Evolutionary conservation across 2,329 filamentous ascomycete species (phyloP).

Genomic region (Nothomitra cinnamomea): DNA sequence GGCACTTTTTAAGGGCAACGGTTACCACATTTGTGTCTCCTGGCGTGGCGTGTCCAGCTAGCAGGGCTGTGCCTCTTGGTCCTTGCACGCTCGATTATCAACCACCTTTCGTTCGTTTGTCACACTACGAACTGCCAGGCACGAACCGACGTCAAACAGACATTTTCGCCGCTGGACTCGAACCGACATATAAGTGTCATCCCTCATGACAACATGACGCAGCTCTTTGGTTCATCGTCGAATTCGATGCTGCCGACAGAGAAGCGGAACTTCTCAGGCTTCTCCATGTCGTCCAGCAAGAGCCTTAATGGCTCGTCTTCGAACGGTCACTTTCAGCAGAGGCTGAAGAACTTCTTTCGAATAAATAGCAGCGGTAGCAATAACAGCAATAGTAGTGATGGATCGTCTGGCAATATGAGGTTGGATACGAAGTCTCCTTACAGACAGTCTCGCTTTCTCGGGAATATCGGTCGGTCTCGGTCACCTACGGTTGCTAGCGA

Average conservation of each 20-base stretch:
- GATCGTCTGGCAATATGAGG: slow-evolving; percentile 28
- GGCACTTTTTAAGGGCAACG: no score
- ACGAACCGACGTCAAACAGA: background rate
- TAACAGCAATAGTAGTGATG: slow-evolving; percentile 24
- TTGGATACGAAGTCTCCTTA: slow-evolving; percentile 50
- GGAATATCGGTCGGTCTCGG: slow-evolving; percentile 69
- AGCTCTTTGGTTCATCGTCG: slow-evolving; percentile 6
- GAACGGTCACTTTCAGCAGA: slow-evolving; percentile 39
- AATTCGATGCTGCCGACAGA: slow-evolving; percentile 3
- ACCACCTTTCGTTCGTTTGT: background rate
- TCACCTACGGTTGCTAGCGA: slow-evolving; percentile 86
- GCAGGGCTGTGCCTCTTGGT: no score
- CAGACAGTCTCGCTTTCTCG: slow-evolving; percentile 78
- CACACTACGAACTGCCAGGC: background rate
- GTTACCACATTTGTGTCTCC: no score
- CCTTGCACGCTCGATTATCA: no score
- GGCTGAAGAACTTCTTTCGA: slow-evolving; percentile 54
- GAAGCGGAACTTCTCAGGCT: slow-evolving; percentile 4
- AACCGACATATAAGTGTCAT: background rate
- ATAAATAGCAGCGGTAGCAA: slow-evolving; percentile 39
- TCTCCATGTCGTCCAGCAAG: slow-evolving; percentile 8
- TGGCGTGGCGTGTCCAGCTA: no score
- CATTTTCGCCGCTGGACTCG: background rate
- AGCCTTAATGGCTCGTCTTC: slow-evolving; percentile 17
- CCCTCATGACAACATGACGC: slow-evolving; percentile 5